Evolutionary conservation across 768 basidiomycete genomes (phyloP).

Genomic region (Lentinus brumalis): DNA sequence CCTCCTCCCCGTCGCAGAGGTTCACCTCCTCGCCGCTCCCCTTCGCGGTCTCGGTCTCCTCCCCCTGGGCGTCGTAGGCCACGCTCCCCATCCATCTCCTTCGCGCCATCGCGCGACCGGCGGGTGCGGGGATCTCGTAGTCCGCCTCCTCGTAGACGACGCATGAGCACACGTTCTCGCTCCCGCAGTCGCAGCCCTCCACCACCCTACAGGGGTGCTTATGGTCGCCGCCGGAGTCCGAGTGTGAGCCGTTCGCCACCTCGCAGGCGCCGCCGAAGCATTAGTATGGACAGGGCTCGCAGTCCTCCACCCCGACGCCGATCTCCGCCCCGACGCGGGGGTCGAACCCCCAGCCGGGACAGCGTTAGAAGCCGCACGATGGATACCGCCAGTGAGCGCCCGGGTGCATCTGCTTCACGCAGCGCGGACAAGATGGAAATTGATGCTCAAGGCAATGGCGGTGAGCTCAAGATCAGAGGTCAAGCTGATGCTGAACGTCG

Average conservation of each 20-base stretch:
- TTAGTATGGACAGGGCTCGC: conserved; percentile 41
- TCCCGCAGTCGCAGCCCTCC: conserved; percentile 19
- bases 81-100: conserved; percentile 50
- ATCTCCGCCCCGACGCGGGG: conserved; percentile 25
- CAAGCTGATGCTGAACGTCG: conserved; percentile 58
- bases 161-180: conserved; percentile 32
- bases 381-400: conserved; percentile 10
- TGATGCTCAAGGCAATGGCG: conserved; percentile 27
- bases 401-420: background rate
- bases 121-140: conserved; percentile 50
- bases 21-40: conserved; percentile 21
- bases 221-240: conserved; percentile 24
- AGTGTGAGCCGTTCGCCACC: conserved; percentile 39
- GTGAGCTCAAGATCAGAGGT: conserved; percentile 77
- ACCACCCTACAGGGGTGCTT: conserved; percentile 21
- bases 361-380: conserved; percentile 23
- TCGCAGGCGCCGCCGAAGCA: conserved; percentile 31
- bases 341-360: conserved; percentile 16
- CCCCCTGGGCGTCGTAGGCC: conserved; percentile 45
- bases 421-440: conserved; percentile 25
- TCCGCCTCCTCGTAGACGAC: conserved; percentile 44
- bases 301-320: conserved; percentile 37
- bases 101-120: conserved; percentile 42
- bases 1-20: conserved; percentile 19
- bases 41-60: conserved; percentile 39